phyloP scores from a whole-genome alignment of 192 early-diverging fungal genomes.

The Oehlia diaphana region DNA sequence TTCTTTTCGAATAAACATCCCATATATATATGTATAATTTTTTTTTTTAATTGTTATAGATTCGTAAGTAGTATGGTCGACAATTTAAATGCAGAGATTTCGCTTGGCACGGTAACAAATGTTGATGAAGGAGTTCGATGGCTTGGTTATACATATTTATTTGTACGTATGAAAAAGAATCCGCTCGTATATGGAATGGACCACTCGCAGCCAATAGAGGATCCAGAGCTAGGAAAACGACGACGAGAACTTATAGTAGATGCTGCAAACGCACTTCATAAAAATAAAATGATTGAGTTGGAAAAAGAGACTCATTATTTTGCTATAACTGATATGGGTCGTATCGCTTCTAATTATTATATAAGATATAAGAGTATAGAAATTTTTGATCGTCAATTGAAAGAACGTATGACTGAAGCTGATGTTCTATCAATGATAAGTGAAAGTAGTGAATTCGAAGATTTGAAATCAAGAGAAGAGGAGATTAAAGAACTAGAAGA shows the following conservation, averaged over 20 bases:
- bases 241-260: constrained; percentile 78
- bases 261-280: constrained; percentile 74
- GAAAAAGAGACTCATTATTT: constrained; percentile 81
- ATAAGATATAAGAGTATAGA: constrained; percentile 86
- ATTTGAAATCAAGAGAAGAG: constrained; percentile 89
- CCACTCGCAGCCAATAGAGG: constrained; percentile 72
- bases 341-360: constrained; percentile 93
- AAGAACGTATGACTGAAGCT: constrained; percentile 89
- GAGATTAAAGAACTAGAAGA: constrained; percentile 80
- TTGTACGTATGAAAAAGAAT: constrained; percentile 94
- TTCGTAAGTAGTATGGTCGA: constrained; percentile 87
- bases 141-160: constrained; percentile 97
- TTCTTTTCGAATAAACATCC: too few species aligned
- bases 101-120: constrained; percentile 92
- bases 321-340: constrained; percentile 87
- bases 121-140: constrained; percentile 94
- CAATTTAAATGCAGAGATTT: constrained; percentile 97
- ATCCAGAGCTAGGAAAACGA: constrained; percentile 76
- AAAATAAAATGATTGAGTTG: constrained; percentile 93
- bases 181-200: constrained; percentile 92
- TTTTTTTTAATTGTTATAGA: constrained; percentile 26
- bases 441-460: constrained; percentile 89
- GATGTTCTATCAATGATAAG: constrained; percentile 90
- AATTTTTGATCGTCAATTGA: constrained; percentile 83
- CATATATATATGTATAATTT: too few species aligned